Evolutionary conservation across 2,329 filamentous ascomycete genomes (phyloP), one percentile per base, ranked within the genome.

Genomic region (Colletotrichum phormii): DNA sequence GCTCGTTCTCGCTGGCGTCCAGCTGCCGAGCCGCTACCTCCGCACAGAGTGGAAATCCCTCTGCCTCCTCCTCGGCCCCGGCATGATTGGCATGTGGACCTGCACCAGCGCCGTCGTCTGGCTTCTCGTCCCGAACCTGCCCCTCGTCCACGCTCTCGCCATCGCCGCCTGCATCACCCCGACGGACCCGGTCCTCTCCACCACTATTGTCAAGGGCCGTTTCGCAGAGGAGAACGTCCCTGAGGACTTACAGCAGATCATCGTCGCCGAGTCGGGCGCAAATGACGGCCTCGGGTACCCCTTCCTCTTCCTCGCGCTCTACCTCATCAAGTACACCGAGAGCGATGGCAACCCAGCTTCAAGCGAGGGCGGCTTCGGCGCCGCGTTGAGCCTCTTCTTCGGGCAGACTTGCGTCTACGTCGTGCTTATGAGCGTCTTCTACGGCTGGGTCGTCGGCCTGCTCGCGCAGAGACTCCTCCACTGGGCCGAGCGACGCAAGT

Each of bases 161-260:
- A 86, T 97, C 11, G 95, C 91, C 0, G 93, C 95, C 0, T 97
- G 95, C 78, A 91, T 98, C n/a, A 97, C 95, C 2, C 95, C 95
- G 0, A 98, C 95, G 0, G 95, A 98, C 77, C 95, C 95, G 0
- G 91, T 98, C 1, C 82, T 98, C 53, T 96, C 93, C 18, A 96
- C 96, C 75, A 93, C 93, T 2, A 97, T 98, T 70, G 94, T 98
- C 58, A 97, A 98, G 84, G 95, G 95, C 42, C 96, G 94, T 77
- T 98, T 97, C 79, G 95, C 95, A 1, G 95, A 98, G 78, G 93
- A 95, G 77, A 97, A 98, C 79, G 92, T 98, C 22, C 94, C 95
- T 0, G 92, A 91, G 71, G 89, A 92, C 33, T 84, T 98, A 60
- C 95, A 97, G 84, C 91, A 93, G 75, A 94, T 95, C 76, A 94